These are phyloP conservation scores for Plasmodium gonderi DNA, from an alignment of 169 alveolate species.

Conservation along the genomic window DNA sequence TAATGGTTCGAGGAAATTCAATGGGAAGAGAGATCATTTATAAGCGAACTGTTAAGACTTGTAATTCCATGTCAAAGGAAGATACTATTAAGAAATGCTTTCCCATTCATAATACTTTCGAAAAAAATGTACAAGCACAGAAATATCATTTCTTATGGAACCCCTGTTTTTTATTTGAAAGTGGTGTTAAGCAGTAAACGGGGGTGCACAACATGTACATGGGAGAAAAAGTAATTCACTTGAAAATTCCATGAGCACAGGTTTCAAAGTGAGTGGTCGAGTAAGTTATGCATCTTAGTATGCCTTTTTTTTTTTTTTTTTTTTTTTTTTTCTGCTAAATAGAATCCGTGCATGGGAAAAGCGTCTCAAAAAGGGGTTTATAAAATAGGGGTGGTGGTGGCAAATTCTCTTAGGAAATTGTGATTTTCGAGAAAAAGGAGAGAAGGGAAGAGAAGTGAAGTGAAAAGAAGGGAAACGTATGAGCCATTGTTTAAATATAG, in stretches of 20 bases:
- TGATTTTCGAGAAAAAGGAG: conserved; percentile 18
- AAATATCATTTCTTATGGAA: neutral
- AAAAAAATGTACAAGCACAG: neutral
- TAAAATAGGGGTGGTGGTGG: no score
- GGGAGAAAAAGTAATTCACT: neutral
- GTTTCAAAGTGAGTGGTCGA: no score
- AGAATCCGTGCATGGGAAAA: neutral
- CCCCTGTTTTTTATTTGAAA: conserved; percentile 34
- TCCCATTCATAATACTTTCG: neutral
- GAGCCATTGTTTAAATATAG: no score
- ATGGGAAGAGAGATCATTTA: neutral
- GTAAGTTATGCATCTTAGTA: no score
- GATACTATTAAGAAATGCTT: neutral
- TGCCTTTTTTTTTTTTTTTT: neutral
- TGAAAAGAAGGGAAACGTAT: no score
- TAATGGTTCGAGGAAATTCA: neutral
- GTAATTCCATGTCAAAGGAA: conserved; percentile 9
- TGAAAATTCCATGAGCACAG: neutral
- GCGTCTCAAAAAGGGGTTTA: no score
- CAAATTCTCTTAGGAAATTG: no score
- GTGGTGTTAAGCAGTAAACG: neutral
- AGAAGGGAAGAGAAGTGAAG: neutral
- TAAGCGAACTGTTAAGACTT: neutral
- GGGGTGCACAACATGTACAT: neutral
- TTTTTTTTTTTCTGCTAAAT: neutral